Evolutionary conservation across 768 basidiomycete genomes (phyloP), one percentile per base, ranked within the genome.

Genomic region (Lactarius sanguifluus): DNA sequence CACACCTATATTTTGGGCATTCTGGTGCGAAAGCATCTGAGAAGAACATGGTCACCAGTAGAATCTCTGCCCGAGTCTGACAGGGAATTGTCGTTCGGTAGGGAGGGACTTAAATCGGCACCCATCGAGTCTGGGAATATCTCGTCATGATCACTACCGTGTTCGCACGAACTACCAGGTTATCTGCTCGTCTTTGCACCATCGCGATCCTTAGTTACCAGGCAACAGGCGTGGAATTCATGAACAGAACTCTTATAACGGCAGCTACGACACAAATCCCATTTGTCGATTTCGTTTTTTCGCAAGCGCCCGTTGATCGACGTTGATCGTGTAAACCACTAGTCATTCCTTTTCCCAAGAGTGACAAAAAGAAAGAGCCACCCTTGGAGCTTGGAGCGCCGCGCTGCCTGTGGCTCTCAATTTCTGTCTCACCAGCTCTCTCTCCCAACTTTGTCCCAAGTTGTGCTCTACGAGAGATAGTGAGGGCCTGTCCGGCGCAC

Each of bases 261-360:
- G 36, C 36, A 38, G 36, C 13, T 38, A 38, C 36, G 36, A 7
- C 36, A 47, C 45, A 47, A 47, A 47, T 47, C 9, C 10, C 45
- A 47, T 47, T 47, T n/a, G n/a, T 47, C n/a, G n/a, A 47, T 47
- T 47, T 47, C 45, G n/a, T 47, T 47, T 45, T 47, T 23, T 10
- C 9, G 10, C n/a, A n/a, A 23, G 45, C 45, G 43, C 43, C 43
- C 20, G n/a, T n/a, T n/a, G 43, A n/a, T 45, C 12, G 12, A 20
- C 20, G n/a, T n/a, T n/a, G 43, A n/a, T 45, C 12, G 12, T 36
- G 36, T 36, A 36, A 36, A 36, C 12, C 2, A 36, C 12, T 36
- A 12, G 36, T 36, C 36, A 36, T 36, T 36, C 36, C 12, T 38
- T 36, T 36, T 38, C 13, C 36, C 36, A 38, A 38, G 36, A 38